Evolutionary conservation across 139 green algal genomes (phyloP).

Genomic region (Ettlia oleoabundans): DNA sequence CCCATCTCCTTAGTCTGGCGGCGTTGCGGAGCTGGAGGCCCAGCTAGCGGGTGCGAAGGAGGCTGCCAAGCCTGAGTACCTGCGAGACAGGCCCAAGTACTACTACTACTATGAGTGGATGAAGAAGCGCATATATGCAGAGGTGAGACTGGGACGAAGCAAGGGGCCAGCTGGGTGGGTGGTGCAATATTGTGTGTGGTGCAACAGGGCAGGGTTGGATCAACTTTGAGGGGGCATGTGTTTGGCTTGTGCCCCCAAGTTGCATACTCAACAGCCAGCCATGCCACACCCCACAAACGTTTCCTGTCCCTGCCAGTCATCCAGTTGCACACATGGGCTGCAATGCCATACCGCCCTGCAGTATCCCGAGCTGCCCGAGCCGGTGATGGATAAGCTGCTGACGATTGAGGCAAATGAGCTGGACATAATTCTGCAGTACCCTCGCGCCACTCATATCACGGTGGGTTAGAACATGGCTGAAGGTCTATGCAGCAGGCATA

Average conservation of each 20-base stretch:
- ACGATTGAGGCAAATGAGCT: conserved; percentile 75
- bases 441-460: conserved; percentile 48
- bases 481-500: too few relatives aligned
- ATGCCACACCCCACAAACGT: too few relatives aligned
- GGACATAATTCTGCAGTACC: conserved; percentile 79
- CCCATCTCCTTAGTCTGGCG: conserved; percentile 15
- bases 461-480: conserved; percentile 26
- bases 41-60: conserved; percentile 48
- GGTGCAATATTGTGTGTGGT: neutral
- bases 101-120: conserved; percentile 86
- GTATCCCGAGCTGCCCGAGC: conserved; percentile 60
- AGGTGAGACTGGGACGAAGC: neutral
- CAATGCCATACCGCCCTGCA: too few relatives aligned
- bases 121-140: conserved; percentile 57
- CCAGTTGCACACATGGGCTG: too few relatives aligned
- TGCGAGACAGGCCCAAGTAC: conserved; percentile 66
- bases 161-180: neutral
- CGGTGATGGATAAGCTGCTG: conserved; percentile 80
- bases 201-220: too few relatives aligned
- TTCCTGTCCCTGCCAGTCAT: neutral
- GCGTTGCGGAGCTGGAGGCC: conserved; percentile 36
- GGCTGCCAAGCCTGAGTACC: conserved; percentile 55
- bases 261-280: too few relatives aligned
- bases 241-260: too few relatives aligned
- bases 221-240: too few relatives aligned